phyloP scores from a whole-genome alignment of 805 yeast genomes.

The Helenozyma baotianmanensis region DNA sequence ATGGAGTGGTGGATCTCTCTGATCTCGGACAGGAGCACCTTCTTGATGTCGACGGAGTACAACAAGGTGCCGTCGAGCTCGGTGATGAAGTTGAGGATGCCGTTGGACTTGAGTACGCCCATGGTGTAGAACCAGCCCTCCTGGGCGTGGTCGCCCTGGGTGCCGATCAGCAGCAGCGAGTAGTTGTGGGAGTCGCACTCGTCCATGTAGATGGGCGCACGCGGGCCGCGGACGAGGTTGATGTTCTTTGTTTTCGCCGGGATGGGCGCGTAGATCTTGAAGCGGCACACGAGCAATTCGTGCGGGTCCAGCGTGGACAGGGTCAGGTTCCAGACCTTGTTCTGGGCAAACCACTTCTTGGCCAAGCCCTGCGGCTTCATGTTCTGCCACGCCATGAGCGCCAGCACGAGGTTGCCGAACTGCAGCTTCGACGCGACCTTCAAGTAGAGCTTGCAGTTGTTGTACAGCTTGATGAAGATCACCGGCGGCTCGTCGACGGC shows the following conservation, averaged over 20 bases:
- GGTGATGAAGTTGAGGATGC: slow-evolving; percentile 52
- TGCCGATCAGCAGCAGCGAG: background rate
- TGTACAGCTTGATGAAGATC: slow-evolving; percentile 38
- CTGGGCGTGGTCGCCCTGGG: slow-evolving; percentile 13
- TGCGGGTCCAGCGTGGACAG: slow-evolving; percentile 21
- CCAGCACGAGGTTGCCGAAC: slow-evolving; percentile 42
- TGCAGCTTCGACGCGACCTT: slow-evolving; percentile 30
- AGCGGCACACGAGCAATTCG: slow-evolving; percentile 55
- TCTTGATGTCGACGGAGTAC: slow-evolving; percentile 53
- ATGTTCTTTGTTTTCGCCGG: slow-evolving; percentile 38
- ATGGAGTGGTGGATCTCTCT: slow-evolving; percentile 61
- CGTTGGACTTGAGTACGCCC: slow-evolving; percentile 65
- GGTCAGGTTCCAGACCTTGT: slow-evolving; percentile 24
- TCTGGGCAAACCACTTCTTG: slow-evolving; percentile 48
- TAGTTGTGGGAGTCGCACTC: slow-evolving; percentile 4
- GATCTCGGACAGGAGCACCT: slow-evolving; percentile 55
- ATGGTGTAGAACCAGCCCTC: slow-evolving; percentile 72
- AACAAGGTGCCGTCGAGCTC: slow-evolving; percentile 62
- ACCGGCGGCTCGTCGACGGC: slow-evolving; percentile 30
- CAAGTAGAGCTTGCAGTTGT: slow-evolving; percentile 35
- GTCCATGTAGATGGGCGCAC: slow-evolving; percentile 28
- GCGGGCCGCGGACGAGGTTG: slow-evolving; percentile 33
- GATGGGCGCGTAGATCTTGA: slow-evolving; percentile 62
- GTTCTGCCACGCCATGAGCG: slow-evolving; percentile 54
- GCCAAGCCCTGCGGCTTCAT: slow-evolving; percentile 49